Evolutionary conservation across 345 rosid species (phyloP).

Genomic region (Trapa incisa): DNA sequence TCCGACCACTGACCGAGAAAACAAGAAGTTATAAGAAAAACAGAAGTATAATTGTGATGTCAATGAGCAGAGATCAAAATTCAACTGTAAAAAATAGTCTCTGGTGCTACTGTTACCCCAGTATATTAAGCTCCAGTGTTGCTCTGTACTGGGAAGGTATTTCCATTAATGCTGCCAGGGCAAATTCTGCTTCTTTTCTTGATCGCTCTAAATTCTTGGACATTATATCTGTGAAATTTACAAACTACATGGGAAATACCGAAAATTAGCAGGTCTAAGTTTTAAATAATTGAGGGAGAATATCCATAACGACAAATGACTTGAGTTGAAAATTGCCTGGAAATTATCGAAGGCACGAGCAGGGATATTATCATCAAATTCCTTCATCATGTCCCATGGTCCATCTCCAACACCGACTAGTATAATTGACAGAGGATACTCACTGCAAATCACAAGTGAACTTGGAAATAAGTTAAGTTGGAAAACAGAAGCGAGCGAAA

Average conservation of each 20-base stretch:
- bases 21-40: too few relatives aligned
- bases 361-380: constrained; percentile 48
- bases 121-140: constrained; percentile 30
- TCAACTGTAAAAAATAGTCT: not conserved
- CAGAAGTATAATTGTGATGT: not conserved
- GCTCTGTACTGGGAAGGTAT: constrained; percentile 43
- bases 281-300: not conserved
- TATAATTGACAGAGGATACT: constrained; percentile 37
- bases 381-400: constrained; percentile 49
- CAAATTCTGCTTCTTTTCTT: constrained; percentile 39
- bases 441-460: constrained; percentile 16
- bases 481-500: not conserved
- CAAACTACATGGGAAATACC: constrained; percentile 22
- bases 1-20: too few relatives aligned
- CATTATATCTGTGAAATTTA: constrained; percentile 44
- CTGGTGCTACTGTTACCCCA: constrained; percentile 21
- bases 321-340: constrained; percentile 21
- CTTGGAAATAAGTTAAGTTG: not conserved
- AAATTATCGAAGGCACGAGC: constrained; percentile 43
- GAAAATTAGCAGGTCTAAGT: not conserved
- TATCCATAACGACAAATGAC: not conserved
- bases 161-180: constrained; percentile 43
- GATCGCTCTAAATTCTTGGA: constrained; percentile 21
- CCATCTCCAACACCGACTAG: constrained; percentile 48
- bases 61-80: not conserved